These are phyloP conservation scores for Rhizomucor miehei DNA, from an alignment of 371 early-diverging fungal species.

Conservation along the genomic window DNA sequence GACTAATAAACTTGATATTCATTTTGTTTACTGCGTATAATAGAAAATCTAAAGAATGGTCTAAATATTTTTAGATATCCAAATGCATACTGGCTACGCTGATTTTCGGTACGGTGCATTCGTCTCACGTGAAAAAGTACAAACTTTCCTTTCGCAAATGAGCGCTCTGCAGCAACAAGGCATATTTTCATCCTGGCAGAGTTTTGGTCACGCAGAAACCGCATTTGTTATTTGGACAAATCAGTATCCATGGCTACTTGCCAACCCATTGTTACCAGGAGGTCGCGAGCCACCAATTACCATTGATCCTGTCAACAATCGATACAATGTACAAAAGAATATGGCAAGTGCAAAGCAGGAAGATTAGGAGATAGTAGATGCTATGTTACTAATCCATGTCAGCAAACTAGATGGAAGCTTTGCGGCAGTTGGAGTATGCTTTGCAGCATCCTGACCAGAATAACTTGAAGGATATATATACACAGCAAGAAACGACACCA, in stretches of 20 bases:
- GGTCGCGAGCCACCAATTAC: conserved; percentile 10
- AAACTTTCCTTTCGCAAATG: conserved; percentile 30
- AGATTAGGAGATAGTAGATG: not conserved
- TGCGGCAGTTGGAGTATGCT: not conserved
- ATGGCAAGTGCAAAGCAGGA: conserved; percentile 1
- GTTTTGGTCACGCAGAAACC: conserved; percentile 42
- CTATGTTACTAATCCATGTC: not conserved
- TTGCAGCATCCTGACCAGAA: not conserved
- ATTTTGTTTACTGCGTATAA: no score
- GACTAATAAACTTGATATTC: no score
- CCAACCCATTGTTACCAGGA: conserved; percentile 40
- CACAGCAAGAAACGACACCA: not conserved
- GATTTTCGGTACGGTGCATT: conserved; percentile 63
- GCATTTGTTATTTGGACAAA: conserved; percentile 61
- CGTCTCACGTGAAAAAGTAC: conserved; percentile 43
- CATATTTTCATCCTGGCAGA: conserved; percentile 11
- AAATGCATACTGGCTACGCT: conserved; percentile 58
- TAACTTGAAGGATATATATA: not conserved
- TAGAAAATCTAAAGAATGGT: no score
- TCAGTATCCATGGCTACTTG: conserved; percentile 59
- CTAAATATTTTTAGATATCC: no score
- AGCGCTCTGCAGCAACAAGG: conserved; percentile 10
- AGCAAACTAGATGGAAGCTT: not conserved
- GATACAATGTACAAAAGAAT: not conserved
- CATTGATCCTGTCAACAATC: conserved; percentile 1